These are phyloP conservation scores for Emergomyces africanus DNA, from an alignment of 2,329 filamentous ascomycete genomes.

Conservation along the genomic window DNA sequence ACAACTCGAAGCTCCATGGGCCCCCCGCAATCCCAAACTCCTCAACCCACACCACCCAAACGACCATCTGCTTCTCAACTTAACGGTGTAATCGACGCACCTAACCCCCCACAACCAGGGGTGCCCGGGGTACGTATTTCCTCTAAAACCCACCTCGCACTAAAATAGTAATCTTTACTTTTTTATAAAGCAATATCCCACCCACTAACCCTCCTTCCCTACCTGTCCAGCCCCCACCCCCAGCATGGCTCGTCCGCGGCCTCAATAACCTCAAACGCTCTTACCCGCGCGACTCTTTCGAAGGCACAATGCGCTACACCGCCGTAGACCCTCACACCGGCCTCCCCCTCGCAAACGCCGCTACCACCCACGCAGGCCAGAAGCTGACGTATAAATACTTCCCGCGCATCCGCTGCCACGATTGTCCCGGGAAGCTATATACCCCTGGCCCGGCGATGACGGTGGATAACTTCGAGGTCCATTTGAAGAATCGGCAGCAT, in stretches of 20 bases:
- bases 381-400: constrained; percentile 68
- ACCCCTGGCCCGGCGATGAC: constrained; percentile 76
- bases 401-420: constrained; percentile 78
- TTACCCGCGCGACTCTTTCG: constrained; percentile 74
- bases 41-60: constrained; percentile 15
- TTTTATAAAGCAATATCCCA: constrained; percentile 3
- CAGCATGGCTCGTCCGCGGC: constrained; percentile 68
- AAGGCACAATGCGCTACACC: constrained; percentile 82
- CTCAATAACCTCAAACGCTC: constrained; percentile 55
- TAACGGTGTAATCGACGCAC: constrained; percentile 33
- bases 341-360: constrained; percentile 39
- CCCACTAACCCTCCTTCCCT: constrained; percentile 3
- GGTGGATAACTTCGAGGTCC: constrained; percentile 83
- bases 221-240: constrained; percentile 56
- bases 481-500: constrained; percentile 75
- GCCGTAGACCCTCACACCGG: constrained; percentile 63
- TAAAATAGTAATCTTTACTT: constrained; percentile 1
- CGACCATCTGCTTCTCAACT: constrained; percentile 24
- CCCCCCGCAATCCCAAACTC: constrained; percentile 16
- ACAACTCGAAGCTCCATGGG: constrained; percentile 10
- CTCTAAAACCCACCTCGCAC: constrained; percentile 7
- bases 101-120: constrained; percentile 29
- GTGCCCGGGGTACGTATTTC: constrained; percentile 33
- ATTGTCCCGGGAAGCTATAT: constrained; percentile 90
- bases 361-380: constrained; percentile 40